Base-by-base conservation (phyloP, 495 filamentous ascomycete species). In the Penicillium cinerascens region DNA sequence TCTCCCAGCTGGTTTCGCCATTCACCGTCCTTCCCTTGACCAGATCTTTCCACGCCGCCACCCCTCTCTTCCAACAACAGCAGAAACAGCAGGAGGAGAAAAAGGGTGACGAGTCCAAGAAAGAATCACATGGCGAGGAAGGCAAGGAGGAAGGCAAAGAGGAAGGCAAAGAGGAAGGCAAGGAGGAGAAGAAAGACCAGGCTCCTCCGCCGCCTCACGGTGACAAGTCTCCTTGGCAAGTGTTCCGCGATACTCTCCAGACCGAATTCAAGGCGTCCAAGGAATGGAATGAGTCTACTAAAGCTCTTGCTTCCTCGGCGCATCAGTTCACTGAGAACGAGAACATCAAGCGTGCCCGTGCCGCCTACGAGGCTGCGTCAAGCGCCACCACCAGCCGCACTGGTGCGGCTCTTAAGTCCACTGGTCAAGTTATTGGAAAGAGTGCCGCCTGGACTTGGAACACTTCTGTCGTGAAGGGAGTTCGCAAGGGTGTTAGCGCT, bases 251-350 rank as follows among this genome's bases (percentile, higher is more conserved):
- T 60, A 98, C 93, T 47, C 82, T 98, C 67, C 83, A 89, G 62
- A 76, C 78, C 44, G 93, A 97, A 66, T 93, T 98, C 72, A 92
- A 96, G 65, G 88, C 91, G 23, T 97, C 93, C 16, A 95, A 97
- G 67, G 93, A 98, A 70, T 98, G 95, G 93, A 93, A 97, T 61
- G 93, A 98, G 60, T 95, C 89, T 39, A 98, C 92, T 16, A 97
- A 97, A 68, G 89, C 91, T 46, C 80, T 98, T 10, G 89, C 90
- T 11, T 87, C 87, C 35, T 88, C 86, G 0, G 91, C 90, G 21
- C 86, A 96, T 58, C 81, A 96, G 54, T 91, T 98, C 64, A 87
- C 83, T n/a, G 93, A 97, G 68, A 97, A 87, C 62, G 91, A 96
- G 66, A 87, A 84, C n/a, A 85, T 98, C 35, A 85, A 87, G 55